Evolutionary conservation across 306 rosid species (phyloP), one percentile per base, ranked within the genome.

Genomic region (Sphenostylis stenocarpa): DNA sequence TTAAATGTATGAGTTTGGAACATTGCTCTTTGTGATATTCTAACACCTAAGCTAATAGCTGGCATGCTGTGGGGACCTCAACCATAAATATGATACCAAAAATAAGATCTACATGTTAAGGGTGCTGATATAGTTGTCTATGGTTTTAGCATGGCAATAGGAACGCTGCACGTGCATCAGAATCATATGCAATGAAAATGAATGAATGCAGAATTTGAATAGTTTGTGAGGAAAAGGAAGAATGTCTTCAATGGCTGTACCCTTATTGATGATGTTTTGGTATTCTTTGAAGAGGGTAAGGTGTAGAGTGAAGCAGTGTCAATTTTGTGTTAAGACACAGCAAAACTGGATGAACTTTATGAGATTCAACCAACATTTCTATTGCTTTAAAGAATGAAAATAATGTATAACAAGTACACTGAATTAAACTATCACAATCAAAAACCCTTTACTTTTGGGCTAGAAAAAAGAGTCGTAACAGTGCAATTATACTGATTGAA

Each of bases 321-420:
- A 70, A 65, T 80, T 76, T 77, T n/a, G 38, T 34, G 72, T 49
- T 51, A 82, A 58, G 70, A 60, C n/a, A 39, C 29, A 64, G 17
- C 58, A 70, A 65, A 70, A 72, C 62, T 24, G 23, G 17, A 61
- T 66, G 24, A 58, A 29, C 66, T 73, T 84, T 88, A 82, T 85
- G 85, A 84, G 73, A 74, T 78, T 65, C 90, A 89, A 81, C 87
- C 26, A 83, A 82, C 84, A 79, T 74, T 73, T 83, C 55, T 72
- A 38, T 72, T 78, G 82, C 76, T 79, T 85, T 67, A 82, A 78
- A 73, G 87, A 77, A 69, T 76, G 88, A 88, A 80, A 91, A 82
- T 63, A 88, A 82, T 82, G 84, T 23, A 36, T 26, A 23, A 9
- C 67, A 15, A 57, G 79, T 82, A 39, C 60, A 15, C 47, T 73